Base-by-base conservation (phyloP, 2,329 filamentous ascomycete species). In the Botrytis fragariae region DNA sequence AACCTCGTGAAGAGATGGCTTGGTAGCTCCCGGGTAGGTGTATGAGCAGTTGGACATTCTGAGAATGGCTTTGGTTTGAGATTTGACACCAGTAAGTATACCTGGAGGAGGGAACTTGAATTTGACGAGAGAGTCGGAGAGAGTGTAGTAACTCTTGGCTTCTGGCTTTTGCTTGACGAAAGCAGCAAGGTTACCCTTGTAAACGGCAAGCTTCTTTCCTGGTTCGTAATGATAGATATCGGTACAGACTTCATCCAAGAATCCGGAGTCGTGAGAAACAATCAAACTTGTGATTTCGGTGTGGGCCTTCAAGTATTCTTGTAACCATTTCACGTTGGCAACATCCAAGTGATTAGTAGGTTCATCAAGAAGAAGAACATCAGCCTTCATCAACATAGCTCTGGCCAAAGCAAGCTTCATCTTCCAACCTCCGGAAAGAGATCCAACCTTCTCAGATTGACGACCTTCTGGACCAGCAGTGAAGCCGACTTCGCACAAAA, bases 171-270 rank as follows among this genome's bases (percentile, higher is more conserved):
- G 86, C 84, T 93, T 89, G 82, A 99, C 96, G 81, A 99, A 98
- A 48, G 87, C 90, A 32, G 90, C 89, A 73, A 96, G 86, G 83
- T 96, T 95, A 76, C 93, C 93, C 85, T 91, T 92, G 88, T 93
- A 95, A 84, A 90, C 91, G 35, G 91, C 91, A 44, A 99, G 89
- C 86, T 98, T 99, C 90, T 99, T 99, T 83, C 91, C 90, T 39
- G 89, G 89, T 84, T 99, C 96, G 84, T 99, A 99, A 85, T 99
- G 96, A 85, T 98, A 98, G 81, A 99, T 98, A 82, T 99, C 96
- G 10, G 96, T 99, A 81, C 95, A 98, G 77, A 99, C 95, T 77
- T 95, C 94, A 82, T 99, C 96, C 73, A 99, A 86, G 88, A 99
- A 99, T 35, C 92, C 92, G 4, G 95, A 98, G 88, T 99, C 96